Conservation (phyloP, 805 yeast species). For the Clavispora carvajalis region DNA sequence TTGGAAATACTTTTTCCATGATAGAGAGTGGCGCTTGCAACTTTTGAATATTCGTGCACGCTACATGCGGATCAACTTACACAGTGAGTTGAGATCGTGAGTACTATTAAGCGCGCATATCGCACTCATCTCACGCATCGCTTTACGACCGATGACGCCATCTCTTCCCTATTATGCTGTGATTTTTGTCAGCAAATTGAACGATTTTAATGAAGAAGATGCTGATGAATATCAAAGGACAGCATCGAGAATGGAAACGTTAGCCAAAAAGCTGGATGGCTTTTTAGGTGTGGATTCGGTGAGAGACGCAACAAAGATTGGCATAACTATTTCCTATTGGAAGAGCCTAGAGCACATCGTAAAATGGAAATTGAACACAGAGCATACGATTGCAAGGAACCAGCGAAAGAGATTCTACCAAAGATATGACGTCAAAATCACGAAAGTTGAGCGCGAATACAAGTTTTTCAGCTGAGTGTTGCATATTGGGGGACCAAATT, state of each 20-base stretch:
- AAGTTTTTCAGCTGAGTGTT: neutral
- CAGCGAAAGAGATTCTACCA: slow-evolving; percentile 9
- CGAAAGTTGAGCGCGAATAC: slow-evolving; percentile 12
- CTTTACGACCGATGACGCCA: neutral
- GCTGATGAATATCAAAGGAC: slow-evolving; percentile 5
- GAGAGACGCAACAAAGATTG: slow-evolving; percentile 8
- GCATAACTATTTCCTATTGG: slow-evolving; percentile 17
- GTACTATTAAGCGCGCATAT: no score
- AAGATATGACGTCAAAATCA: slow-evolving; percentile 8
- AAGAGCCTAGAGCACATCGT: slow-evolving; percentile 6
- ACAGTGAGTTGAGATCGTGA: no score
- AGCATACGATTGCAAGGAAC: slow-evolving; percentile 13
- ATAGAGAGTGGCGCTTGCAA: no score
- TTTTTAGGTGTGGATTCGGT: slow-evolving; percentile 15
- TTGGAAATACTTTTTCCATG: no score
- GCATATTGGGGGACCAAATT: neutral
- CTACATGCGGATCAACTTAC: no score
- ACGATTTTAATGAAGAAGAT: slow-evolving; percentile 1
- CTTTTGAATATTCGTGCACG: no score
- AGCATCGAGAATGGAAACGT: slow-evolving; percentile 7
- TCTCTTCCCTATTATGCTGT: slow-evolving; percentile 15
- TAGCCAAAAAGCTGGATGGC: slow-evolving; percentile 11
- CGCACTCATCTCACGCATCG: no score
- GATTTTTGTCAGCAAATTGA: slow-evolving; percentile 7
- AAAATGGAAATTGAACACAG: slow-evolving; percentile 13